phyloP scores from a whole-genome alignment of 495 filamentous ascomycete species.

The Penicillium pancosmium region DNA sequence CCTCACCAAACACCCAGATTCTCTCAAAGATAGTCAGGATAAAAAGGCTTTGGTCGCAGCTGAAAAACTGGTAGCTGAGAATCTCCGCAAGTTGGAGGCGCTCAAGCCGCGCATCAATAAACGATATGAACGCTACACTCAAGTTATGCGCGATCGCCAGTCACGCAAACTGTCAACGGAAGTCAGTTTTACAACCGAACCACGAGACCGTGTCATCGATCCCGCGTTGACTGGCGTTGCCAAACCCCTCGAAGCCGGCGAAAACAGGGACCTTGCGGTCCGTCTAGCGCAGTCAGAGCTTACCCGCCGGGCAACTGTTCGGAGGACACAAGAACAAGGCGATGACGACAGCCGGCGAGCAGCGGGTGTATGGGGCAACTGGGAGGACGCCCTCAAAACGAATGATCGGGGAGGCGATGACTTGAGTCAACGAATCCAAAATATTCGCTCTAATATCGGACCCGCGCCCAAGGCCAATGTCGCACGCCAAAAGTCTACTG shows the following conservation, averaged over 20 bases:
- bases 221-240: conserved; percentile 44
- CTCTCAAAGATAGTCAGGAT: conserved; percentile 47
- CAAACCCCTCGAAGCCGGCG: conserved; percentile 65
- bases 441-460: conserved; percentile 43
- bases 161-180: conserved; percentile 31
- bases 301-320: conserved; percentile 62
- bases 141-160: conserved; percentile 54
- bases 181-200: conserved; percentile 13
- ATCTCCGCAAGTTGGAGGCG: conserved; percentile 61
- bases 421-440: conserved; percentile 51
- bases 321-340: conserved; percentile 54
- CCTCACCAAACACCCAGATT: conserved; percentile 62
- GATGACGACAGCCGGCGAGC: conserved; percentile 57
- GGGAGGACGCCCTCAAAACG: conserved; percentile 46
- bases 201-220: conserved; percentile 32
- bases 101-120: conserved; percentile 70
- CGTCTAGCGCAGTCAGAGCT: conserved; percentile 76
- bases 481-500: conserved; percentile 14
- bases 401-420: conserved; percentile 36
- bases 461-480: conserved; percentile 16
- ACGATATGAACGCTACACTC: conserved; percentile 62
- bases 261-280: conserved; percentile 77
- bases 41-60: conserved; percentile 50
- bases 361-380: conserved; percentile 66
- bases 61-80: conserved; percentile 54